Percentiles rank a stretch among this genome's conserved stretches.
Conservation (phyloP, 1,139 yeast genomes). For the Geotrichum armillariae region DNA sequence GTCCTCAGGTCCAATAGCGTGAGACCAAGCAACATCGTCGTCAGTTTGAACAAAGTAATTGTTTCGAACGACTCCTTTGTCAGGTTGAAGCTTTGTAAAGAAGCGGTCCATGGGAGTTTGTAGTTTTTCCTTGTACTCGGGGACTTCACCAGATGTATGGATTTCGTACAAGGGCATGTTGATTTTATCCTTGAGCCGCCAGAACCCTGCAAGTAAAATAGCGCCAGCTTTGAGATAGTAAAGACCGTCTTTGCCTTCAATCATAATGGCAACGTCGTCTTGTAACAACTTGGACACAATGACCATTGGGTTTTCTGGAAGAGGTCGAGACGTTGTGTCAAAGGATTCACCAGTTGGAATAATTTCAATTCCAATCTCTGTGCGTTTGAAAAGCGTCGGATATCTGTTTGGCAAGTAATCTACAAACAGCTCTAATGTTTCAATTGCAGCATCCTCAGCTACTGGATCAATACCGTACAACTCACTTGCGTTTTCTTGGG, state of each 20-base stretch:
- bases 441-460: slow-evolving; percentile 58
- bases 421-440: slow-evolving; percentile 54
- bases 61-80: slow-evolving; percentile 60
- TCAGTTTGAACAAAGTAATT: slow-evolving; percentile 68
- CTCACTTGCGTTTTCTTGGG: slow-evolving; percentile 46
- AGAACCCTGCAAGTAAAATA: slow-evolving; percentile 53
- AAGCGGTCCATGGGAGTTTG: slow-evolving; percentile 66
- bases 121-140: slow-evolving; percentile 58
- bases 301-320: slow-evolving; percentile 55
- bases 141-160: slow-evolving; percentile 66
- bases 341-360: slow-evolving; percentile 54
- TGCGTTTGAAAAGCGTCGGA: slow-evolving; percentile 50
- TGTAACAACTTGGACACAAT: slow-evolving; percentile 61
- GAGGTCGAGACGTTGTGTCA: slow-evolving; percentile 39
- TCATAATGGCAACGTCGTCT: slow-evolving; percentile 68
- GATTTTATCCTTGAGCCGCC: slow-evolving; percentile 60
- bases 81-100: slow-evolving; percentile 55
- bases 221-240: slow-evolving; percentile 61
- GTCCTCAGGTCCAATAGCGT: slow-evolving; percentile 59
- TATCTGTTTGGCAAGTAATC: slow-evolving; percentile 57
- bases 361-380: slow-evolving; percentile 48
- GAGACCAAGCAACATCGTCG: slow-evolving; percentile 62
- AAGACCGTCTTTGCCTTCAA: slow-evolving; percentile 56
- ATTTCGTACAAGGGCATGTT: slow-evolving; percentile 51
- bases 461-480: slow-evolving; percentile 53